phyloP scores from a whole-genome alignment of 179 eudicot species.

The Vitellaria paradoxa region DNA sequence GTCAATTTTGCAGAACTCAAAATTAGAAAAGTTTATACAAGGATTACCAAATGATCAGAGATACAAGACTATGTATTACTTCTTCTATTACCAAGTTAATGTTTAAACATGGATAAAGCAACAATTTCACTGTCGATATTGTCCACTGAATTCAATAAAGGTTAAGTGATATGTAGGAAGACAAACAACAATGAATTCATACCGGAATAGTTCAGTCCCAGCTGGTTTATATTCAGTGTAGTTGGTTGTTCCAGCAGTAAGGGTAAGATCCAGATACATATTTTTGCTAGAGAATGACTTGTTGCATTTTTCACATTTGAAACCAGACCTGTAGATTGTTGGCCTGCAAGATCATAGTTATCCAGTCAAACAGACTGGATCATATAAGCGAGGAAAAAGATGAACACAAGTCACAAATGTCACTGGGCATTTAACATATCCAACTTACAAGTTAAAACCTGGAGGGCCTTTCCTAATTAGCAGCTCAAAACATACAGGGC shows the following conservation, averaged over 20 bases:
- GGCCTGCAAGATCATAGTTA: slow-evolving; percentile 50
- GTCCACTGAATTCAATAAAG: background rate
- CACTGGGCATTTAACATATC: background rate
- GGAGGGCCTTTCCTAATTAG: slow-evolving; percentile 74
- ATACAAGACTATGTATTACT: background rate
- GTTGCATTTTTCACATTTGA: slow-evolving; percentile 71
- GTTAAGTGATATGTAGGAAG: background rate
- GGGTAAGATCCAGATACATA: slow-evolving; percentile 84
- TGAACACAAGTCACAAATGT: background rate
- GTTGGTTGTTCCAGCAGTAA: slow-evolving; percentile 74
- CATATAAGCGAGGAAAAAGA: background rate
- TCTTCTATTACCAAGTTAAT: background rate
- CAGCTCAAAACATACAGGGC: slow-evolving; percentile 83
- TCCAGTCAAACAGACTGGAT: slow-evolving; percentile 16
- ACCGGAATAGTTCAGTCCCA: slow-evolving; percentile 86
- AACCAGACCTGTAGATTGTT: slow-evolving; percentile 90
- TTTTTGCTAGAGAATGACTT: slow-evolving; percentile 91
- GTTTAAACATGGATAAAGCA: background rate
- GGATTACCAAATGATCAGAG: background rate
- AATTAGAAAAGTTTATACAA: too few relatives aligned
- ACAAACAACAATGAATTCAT: slow-evolving; percentile 6
- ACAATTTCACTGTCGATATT: background rate
- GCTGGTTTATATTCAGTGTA: slow-evolving; percentile 62
- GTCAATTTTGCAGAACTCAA: too few relatives aligned
- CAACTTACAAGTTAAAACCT: slow-evolving; percentile 86